phyloP scores from a whole-genome alignment of 192 early-diverging fungal species.

The Entrophospora sp. region DNA sequence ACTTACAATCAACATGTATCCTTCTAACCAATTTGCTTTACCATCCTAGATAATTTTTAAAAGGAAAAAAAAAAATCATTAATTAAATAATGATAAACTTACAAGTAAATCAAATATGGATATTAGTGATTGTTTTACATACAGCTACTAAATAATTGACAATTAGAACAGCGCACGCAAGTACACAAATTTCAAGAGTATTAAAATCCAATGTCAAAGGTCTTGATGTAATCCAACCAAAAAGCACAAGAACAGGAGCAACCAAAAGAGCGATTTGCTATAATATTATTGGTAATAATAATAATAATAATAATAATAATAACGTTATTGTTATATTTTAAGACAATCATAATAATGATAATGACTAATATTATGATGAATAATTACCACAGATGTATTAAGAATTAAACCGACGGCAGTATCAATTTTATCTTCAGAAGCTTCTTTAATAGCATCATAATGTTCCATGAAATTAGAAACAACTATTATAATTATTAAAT shows the following conservation, averaged over 20 bases:
- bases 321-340: no score
- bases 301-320: neutral
- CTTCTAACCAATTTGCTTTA: slow-evolving; percentile 90
- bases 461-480: slow-evolving; percentile 63
- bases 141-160: slow-evolving; percentile 67
- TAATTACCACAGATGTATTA: slow-evolving; percentile 13
- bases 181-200: slow-evolving; percentile 66
- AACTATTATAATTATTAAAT: slow-evolving; percentile 7
- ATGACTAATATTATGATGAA: neutral
- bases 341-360: neutral
- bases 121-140: no score
- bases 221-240: slow-evolving; percentile 75
- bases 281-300: neutral
- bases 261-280: slow-evolving; percentile 81
- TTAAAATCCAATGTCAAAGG: slow-evolving; percentile 81
- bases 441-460: slow-evolving; percentile 64
- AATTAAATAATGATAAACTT: no score
- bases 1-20: slow-evolving; percentile 65
- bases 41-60: no score
- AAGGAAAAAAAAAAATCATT: no score
- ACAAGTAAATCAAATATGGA: no score
- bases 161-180: slow-evolving; percentile 69
- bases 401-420: slow-evolving; percentile 27
- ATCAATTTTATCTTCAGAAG: slow-evolving; percentile 75
- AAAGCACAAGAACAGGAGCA: slow-evolving; percentile 56